Evolutionary conservation across 345 rosid genomes (phyloP).

Genomic region (Gossypium turneri): DNA sequence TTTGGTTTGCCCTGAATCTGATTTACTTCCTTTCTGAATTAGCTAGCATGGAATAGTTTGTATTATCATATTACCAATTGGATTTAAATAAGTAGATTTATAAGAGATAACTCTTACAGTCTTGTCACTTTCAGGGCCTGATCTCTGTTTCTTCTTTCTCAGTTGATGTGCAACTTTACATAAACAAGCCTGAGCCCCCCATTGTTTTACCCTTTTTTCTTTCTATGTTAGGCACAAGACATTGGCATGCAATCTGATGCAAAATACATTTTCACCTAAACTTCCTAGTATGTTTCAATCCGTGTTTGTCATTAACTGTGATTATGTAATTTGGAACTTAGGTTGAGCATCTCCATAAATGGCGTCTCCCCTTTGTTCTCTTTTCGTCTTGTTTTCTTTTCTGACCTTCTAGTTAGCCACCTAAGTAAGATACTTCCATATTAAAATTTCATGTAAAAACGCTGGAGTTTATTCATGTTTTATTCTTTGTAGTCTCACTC

Average conservation of each 20-base stretch:
- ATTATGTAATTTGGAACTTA: slow-evolving; percentile 2
- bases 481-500: not conserved
- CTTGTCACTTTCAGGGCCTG: not conserved
- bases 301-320: not conserved
- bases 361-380: not conserved
- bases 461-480: not conserved
- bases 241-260: not conserved
- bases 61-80: not conserved
- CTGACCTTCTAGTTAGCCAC: not conserved
- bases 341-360: not conserved
- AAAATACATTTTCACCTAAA: not conserved
- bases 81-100: slow-evolving; percentile 1
- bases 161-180: not conserved
- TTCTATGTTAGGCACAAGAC: not conserved
- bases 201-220: not conserved
- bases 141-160: not conserved
- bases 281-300: not conserved
- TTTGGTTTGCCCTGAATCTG: slow-evolving; percentile 58
- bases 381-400: too few species aligned
- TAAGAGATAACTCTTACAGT: not conserved
- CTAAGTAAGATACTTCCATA: not conserved
- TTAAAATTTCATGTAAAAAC: not conserved
- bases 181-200: not conserved
- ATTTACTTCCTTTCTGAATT: slow-evolving; percentile 3
- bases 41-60: slow-evolving; percentile 7